These are phyloP conservation scores for Tylopilus rubrobrunneus DNA, from an alignment of 768 basidiomycete genomes.

Conservation along the genomic window DNA sequence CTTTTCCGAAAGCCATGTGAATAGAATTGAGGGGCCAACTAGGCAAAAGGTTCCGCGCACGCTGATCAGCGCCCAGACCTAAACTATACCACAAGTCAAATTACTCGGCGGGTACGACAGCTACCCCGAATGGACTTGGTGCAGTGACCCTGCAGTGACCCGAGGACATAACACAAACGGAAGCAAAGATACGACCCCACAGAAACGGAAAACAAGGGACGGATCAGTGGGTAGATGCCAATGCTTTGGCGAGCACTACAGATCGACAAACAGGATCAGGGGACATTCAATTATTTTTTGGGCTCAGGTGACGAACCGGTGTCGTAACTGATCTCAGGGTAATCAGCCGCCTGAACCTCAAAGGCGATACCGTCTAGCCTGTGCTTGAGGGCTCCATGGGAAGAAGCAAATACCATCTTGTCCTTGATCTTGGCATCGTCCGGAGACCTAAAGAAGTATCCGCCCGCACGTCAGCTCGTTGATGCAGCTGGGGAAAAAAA, in stretches of 20 bases:
- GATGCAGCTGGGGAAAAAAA: not conserved
- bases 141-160: not conserved
- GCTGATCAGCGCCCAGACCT: not conserved
- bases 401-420: slow-evolving; percentile 93
- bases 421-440: slow-evolving; percentile 79
- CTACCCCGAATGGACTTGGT: not conserved
- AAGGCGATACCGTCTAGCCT: slow-evolving; percentile 69
- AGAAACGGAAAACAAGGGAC: not conserved
- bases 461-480: not conserved
- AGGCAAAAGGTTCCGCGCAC: slow-evolving; percentile 1
- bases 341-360: slow-evolving; percentile 87
- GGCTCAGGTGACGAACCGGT: slow-evolving; percentile 46
- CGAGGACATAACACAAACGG: not conserved
- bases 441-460: slow-evolving; percentile 61
- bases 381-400: slow-evolving; percentile 73
- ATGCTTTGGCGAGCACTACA: slow-evolving; percentile 20
- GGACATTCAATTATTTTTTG: not conserved
- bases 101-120: not conserved
- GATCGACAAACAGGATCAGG: not conserved
- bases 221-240: slow-evolving; percentile 13
- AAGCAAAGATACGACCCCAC: not conserved
- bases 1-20: slow-evolving; percentile 3
- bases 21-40: not conserved
- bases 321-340: slow-evolving; percentile 66
- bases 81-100: not conserved